Evolutionary conservation across 2,329 filamentous ascomycete genomes (phyloP), one percentile per base, ranked within the genome.

Genomic region (Fusarium sublunatum): DNA sequence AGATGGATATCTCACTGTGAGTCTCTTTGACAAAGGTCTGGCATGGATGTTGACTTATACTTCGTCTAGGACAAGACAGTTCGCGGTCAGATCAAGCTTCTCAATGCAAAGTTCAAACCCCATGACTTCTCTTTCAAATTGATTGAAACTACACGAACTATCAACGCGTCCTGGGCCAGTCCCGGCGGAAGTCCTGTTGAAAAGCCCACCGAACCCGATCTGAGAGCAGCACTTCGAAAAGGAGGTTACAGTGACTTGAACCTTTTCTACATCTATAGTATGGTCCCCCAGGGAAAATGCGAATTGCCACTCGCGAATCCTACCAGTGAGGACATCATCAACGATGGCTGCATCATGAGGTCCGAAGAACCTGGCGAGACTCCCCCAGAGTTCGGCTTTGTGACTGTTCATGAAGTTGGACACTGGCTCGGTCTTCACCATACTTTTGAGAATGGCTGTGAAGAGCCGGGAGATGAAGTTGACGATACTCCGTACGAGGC

Each of bases 371-470:
- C 36, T 3, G 41, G 38, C 7, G 24, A 50, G 2, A 7, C 19
- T 12, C 51, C 56, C 6, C 40, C 56, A 0, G 28, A 11, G 0
- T 65, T 46, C 4, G 15, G 31, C 1, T 19, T 11, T 1, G 29
- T 50, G 0, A 58, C 61, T 0, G 40, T 62, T 1, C 57, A 65
- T 3, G 56, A 65, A 19, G 61, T 65, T 2, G 51, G 61, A 0
- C 56, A 64, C 24, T 64, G 56, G 61, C 44, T 65, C 15, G 56
- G 61, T 7, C 36, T 65, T 8, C 51, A 61, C 0, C 61, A 64
- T 40, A 65, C 61, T 2, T 65, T 65, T 19, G 15, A 47, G 3
- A 65, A 61, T 11, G 51, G 61, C 2, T 64, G 56, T 1, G 32
- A 64, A 2, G 52, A 50, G 7, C 61, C 61, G 5, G 56, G 61